Evolutionary conservation across 345 rosid genomes (phyloP).

Genomic region (Kernera saxatilis): DNA sequence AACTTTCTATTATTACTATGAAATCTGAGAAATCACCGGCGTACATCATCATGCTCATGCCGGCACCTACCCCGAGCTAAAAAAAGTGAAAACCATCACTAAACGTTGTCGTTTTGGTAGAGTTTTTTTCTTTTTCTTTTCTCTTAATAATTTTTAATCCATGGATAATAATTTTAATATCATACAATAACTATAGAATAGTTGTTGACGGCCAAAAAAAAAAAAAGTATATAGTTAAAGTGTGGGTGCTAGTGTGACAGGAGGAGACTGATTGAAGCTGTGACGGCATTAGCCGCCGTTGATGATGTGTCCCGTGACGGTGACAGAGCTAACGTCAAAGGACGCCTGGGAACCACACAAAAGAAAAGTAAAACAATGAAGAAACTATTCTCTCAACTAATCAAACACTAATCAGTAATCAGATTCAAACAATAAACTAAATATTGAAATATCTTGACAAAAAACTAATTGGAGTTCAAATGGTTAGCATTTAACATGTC

Average conservation of each 20-base stretch:
- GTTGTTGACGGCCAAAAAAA: not conserved
- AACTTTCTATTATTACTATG: not conserved
- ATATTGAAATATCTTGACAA: not conserved
- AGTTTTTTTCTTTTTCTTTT: not conserved
- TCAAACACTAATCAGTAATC: conserved; percentile 7
- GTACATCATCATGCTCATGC: conserved; percentile 6
- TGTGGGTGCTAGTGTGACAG: conserved; percentile 11
- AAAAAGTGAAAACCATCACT: not conserved
- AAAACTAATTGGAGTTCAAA: not conserved
- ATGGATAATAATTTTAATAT: not conserved
- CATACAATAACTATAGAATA: not conserved
- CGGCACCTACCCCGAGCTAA: conserved; percentile 10
- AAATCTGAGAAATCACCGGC: not conserved
- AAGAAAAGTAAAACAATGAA: not conserved
- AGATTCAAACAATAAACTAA: not conserved
- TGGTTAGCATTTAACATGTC: not conserved
- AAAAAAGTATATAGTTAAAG: conserved; percentile 1
- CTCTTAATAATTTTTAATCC: not conserved
- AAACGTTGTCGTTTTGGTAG: not conserved
- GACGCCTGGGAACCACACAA: not conserved
- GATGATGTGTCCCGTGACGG: conserved; percentile 13
- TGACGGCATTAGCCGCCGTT: conserved; percentile 26
- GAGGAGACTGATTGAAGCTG: conserved; percentile 8
- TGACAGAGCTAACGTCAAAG: conserved; percentile 8
- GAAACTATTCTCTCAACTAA: not conserved